phyloP scores from a whole-genome alignment of 129 eudicot genomes.

The Heracleum sosnowskyi region DNA sequence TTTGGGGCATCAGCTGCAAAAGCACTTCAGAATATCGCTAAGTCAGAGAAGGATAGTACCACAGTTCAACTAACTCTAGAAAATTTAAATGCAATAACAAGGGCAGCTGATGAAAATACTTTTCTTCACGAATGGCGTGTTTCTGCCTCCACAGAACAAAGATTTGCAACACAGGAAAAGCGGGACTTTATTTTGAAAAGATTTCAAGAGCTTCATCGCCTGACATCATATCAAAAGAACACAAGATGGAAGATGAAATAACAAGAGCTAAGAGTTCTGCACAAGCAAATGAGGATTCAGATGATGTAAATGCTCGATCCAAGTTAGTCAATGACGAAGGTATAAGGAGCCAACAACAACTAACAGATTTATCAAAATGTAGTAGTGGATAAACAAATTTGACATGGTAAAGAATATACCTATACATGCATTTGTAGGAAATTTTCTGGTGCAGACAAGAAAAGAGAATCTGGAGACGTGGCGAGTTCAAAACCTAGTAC shows the following conservation, averaged over 20 bases:
- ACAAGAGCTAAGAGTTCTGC: background rate
- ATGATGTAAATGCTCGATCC: background rate
- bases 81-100: constrained; percentile 36
- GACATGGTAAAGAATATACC: background rate
- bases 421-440: background rate
- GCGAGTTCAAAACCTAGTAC: background rate
- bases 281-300: background rate
- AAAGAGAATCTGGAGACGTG: background rate
- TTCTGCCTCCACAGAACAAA: constrained; percentile 45
- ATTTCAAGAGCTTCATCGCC: constrained; percentile 13
- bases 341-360: background rate
- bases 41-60: constrained; percentile 15
- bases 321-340: background rate
- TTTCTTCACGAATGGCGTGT: constrained; percentile 49
- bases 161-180: constrained; percentile 41
- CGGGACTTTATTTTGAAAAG: constrained; percentile 35
- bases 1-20: constrained; percentile 39
- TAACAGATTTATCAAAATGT: background rate
- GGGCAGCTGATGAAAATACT: constrained; percentile 43
- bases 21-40: constrained; percentile 29
- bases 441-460: background rate
- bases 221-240: background rate
- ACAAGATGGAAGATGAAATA: background rate
- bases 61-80: constrained; percentile 28
- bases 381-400: background rate